Evolutionary conservation across 768 basidiomycete species (phyloP).

Genomic region (Boletus vinaceobasis): DNA sequence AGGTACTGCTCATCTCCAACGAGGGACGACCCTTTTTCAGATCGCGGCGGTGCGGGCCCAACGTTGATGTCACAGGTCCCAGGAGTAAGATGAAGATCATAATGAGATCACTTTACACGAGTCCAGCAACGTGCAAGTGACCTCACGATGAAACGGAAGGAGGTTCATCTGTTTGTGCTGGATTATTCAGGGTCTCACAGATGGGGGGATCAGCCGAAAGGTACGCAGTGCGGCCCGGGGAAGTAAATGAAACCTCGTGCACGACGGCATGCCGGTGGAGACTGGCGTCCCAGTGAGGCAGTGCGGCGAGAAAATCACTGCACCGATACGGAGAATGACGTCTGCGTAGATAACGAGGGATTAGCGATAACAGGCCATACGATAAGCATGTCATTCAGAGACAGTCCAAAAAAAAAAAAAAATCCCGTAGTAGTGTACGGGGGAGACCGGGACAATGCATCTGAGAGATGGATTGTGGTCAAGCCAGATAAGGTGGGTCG

Average conservation of each 20-base stretch:
- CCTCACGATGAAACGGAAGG: conserved; percentile 10
- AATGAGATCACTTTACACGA: conserved; percentile 2
- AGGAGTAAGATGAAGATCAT: neutral
- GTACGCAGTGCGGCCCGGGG: conserved; percentile 18
- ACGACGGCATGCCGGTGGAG: conserved; percentile 14
- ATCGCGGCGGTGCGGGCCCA: neutral
- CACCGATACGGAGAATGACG: conserved; percentile 15
- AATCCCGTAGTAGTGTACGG: neutral
- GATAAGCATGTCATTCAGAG: conserved; percentile 4
- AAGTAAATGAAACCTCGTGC: conserved; percentile 22
- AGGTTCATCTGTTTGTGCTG: neutral
- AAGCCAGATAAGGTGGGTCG: neutral
- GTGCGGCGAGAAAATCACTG: conserved; percentile 19
- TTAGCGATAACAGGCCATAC: conserved; percentile 7
- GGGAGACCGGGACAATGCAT: neutral
- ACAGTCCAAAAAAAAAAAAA: neutral
- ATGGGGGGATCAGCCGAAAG: conserved; percentile 7
- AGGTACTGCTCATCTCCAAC: neutral
- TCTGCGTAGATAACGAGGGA: conserved; percentile 12
- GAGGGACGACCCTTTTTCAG: neutral
- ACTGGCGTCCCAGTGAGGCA: conserved; percentile 4
- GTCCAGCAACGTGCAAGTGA: conserved; percentile 13
- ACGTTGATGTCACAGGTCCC: conserved; percentile 15
- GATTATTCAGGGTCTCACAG: neutral
- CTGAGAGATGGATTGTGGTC: neutral